Base-by-base conservation (phyloP, 805 yeast species). In the Ogataea dorogensis region DNA sequence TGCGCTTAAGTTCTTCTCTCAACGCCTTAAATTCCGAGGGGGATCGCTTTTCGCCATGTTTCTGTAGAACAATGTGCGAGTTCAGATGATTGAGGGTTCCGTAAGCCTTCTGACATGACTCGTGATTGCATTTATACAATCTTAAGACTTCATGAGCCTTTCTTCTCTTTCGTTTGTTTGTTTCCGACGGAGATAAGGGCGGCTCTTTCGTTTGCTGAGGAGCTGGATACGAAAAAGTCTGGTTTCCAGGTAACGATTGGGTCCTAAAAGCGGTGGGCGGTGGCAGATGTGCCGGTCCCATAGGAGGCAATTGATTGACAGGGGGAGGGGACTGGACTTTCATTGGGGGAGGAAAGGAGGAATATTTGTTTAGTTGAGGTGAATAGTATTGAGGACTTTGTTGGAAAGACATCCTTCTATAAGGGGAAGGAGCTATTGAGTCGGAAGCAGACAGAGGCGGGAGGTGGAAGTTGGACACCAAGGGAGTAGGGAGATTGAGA, bases 31-130 rank as follows among this genome's bases (percentile, higher is more conserved):
- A 76, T 51, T 77, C 81, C 24, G 70, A 70, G 1, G 81, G 79
- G 23, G 60, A 57, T 22, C 81, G 61, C 51, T 73, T 75, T 13
- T 61, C 56, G 7, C 82, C 82, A 51, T 76, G 82, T 11, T 61
- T 63, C 40, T 77, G 79, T 44, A 71, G 62, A 1, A 64, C 49
- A 23, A 76, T 71, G 49, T 76, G 82, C 10, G 79, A 75, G 46
- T 76, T 76, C 22, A 76, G 56, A 51, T 76, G 82, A 50, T 77
- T 76, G 25, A 76, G 61, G 4, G 82, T 77, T 10, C 82, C 82
- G 48, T 76, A 76, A 7, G 74, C 71, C 55, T 77, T 77, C 6
- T 62, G 56, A 42, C 82, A 77, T 8, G 62, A 63, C 17, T 58
- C 56, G 45, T 51, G 68, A 34, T 63, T 72, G 52, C 82, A 76